Evolutionary conservation across 345 rosid species (phyloP).

Genomic region (Capsella bursapastoris): DNA sequence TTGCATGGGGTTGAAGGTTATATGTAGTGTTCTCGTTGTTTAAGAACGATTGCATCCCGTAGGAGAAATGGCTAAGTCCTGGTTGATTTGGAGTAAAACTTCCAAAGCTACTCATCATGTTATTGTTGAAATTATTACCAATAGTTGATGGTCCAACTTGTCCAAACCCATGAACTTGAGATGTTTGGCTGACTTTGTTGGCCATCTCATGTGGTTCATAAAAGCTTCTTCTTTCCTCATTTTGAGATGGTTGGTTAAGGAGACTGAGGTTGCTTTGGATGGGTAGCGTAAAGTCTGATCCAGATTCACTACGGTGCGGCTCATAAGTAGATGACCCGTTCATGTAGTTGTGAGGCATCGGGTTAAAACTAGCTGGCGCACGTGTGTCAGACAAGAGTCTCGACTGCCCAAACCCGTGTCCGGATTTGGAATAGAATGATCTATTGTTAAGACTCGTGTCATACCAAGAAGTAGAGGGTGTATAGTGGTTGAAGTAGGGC

Average conservation of each 20-base stretch:
- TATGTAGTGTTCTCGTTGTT: constrained; percentile 22
- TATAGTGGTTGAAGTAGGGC: constrained; percentile 19
- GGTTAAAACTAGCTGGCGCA: constrained; percentile 19
- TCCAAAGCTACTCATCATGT: constrained; percentile 24
- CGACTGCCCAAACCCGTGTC: constrained; percentile 38
- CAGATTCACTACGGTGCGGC: constrained; percentile 29
- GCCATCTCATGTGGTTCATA: constrained; percentile 23
- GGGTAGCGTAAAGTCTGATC: constrained; percentile 36
- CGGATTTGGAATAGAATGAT: constrained; percentile 27
- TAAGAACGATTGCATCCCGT: constrained; percentile 16
- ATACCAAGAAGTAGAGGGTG: constrained; percentile 25
- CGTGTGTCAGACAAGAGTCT: constrained; percentile 37
- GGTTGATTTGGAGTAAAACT: constrained; percentile 10
- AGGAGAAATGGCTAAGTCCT: constrained; percentile 22
- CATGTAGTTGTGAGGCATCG: constrained; percentile 26
- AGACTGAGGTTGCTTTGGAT: constrained; percentile 22
- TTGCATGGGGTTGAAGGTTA: constrained; percentile 8
- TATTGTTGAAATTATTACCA: constrained; percentile 10
- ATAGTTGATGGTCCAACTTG: constrained; percentile 10
- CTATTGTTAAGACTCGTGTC: constrained; percentile 28
- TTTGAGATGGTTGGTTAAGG: constrained; percentile 28
- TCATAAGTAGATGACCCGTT: constrained; percentile 39
- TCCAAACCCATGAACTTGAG: constrained; percentile 36
- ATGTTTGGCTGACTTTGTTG: constrained; percentile 24
- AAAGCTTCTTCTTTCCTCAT: constrained; percentile 21